These are phyloP conservation scores for Pascua sp. DNA, from an alignment of 1,284 basidiomycete species.

Conservation along the genomic window DNA sequence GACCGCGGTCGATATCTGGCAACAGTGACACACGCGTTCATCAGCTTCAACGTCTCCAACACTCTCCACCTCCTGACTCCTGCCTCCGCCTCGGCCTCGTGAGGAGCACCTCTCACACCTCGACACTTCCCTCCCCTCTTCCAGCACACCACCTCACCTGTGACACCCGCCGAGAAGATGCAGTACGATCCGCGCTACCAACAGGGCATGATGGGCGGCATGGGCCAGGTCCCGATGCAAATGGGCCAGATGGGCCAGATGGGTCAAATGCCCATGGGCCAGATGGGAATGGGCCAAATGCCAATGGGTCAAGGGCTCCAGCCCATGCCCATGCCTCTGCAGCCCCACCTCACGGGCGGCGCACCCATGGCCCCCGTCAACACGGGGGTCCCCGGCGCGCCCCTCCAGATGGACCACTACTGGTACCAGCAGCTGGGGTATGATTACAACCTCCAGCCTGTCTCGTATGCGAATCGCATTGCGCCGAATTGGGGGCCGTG, in stretches of 20 bases:
- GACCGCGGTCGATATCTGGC: too few species aligned
- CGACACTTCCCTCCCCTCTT: background rate
- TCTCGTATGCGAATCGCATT: constrained; percentile 24
- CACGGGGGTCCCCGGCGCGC: too few species aligned
- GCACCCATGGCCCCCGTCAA: too few species aligned
- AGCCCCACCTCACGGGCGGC: too few species aligned
- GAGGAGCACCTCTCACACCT: background rate
- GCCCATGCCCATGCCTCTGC: background rate
- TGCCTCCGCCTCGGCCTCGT: too few species aligned
- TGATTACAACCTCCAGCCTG: constrained; percentile 33
- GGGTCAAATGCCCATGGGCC: background rate
- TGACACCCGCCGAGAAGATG: background rate
- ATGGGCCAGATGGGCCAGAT: background rate
- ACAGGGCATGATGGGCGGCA: background rate
- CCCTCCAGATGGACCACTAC: too few species aligned
- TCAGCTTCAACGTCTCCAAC: too few species aligned
- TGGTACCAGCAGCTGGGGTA: constrained; percentile 26
- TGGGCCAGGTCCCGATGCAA: constrained; percentile 7
- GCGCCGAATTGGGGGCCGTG: constrained; percentile 35
- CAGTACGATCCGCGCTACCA: too few species aligned
- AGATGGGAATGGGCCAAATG: constrained; percentile 12
- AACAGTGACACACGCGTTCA: too few species aligned
- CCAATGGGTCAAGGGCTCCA: constrained; percentile 6
- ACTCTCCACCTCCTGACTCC: too few species aligned
- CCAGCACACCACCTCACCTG: background rate